These are phyloP conservation scores for Macrocystidia cucumis DNA, from an alignment of 1,284 basidiomycete genomes.

Conservation along the genomic window DNA sequence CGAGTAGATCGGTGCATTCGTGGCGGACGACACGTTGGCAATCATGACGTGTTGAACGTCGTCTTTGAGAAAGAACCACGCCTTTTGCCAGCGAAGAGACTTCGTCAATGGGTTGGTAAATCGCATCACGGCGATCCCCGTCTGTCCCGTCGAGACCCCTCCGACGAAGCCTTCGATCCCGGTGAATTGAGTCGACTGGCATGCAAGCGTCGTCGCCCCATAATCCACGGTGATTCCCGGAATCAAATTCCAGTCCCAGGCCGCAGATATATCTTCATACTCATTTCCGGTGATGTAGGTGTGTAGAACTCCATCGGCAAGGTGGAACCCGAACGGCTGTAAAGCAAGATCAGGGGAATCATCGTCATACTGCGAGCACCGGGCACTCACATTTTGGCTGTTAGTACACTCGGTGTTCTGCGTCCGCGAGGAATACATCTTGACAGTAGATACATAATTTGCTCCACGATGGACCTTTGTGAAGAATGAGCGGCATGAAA, in stretches of 20 bases:
- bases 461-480: slow-evolving; percentile 48
- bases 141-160: slow-evolving; percentile 45
- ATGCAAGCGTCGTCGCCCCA: slow-evolving; percentile 39
- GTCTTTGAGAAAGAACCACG: slow-evolving; percentile 64
- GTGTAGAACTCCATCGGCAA: slow-evolving; percentile 57
- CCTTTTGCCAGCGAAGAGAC: slow-evolving; percentile 56
- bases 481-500: background rate
- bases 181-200: slow-evolving; percentile 26
- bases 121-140: slow-evolving; percentile 52
- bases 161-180: slow-evolving; percentile 56
- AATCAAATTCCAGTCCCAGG: slow-evolving; percentile 70
- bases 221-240: slow-evolving; percentile 64
- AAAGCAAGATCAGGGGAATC: slow-evolving; percentile 1
- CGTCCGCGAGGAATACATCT: slow-evolving; percentile 58
- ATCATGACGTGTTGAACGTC: slow-evolving; percentile 58
- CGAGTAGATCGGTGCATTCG: slow-evolving; percentile 42
- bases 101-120: slow-evolving; percentile 54
- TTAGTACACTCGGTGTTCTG: slow-evolving; percentile 61
- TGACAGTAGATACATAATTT: slow-evolving; percentile 52
- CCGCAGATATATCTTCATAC: slow-evolving; percentile 48
- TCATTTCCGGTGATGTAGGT: slow-evolving; percentile 58
- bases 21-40: slow-evolving; percentile 36
- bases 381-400: slow-evolving; percentile 39
- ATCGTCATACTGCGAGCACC: background rate
- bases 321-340: slow-evolving; percentile 57